These are phyloP conservation scores for Trametes cingulata DNA, from an alignment of 768 basidiomycete genomes.

Conservation along the genomic window DNA sequence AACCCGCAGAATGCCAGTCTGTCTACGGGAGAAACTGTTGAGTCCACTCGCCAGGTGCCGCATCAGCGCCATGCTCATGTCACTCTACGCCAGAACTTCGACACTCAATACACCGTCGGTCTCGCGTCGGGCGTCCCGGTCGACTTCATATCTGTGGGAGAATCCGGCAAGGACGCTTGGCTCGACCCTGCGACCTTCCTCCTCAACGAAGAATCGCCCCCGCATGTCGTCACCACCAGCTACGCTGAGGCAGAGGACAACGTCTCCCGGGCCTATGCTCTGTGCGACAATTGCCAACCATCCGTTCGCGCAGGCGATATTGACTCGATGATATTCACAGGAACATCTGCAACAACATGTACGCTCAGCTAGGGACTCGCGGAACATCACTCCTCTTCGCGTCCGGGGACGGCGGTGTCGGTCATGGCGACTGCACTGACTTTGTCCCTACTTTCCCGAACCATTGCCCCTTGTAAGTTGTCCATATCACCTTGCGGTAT, in stretches of 20 bases:
- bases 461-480: constrained; percentile 36
- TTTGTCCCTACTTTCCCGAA: constrained; percentile 39
- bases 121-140: constrained; percentile 34
- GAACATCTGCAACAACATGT: constrained; percentile 37
- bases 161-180: constrained; percentile 33
- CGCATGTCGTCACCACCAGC: constrained; percentile 36
- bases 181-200: constrained; percentile 33
- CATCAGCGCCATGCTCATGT: too few species aligned
- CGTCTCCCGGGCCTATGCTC: constrained; percentile 22
- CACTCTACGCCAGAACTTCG: constrained; percentile 29
- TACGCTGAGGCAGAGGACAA: constrained; percentile 35
- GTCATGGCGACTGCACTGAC: constrained; percentile 27
- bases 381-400: constrained; percentile 39
- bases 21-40: too few species aligned
- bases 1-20: background rate
- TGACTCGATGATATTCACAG: constrained; percentile 8
- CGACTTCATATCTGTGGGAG: constrained; percentile 35
- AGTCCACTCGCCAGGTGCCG: too few species aligned
- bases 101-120: constrained; percentile 40
- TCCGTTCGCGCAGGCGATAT: background rate
- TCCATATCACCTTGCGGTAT: background rate
- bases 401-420: constrained; percentile 40
- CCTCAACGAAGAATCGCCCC: constrained; percentile 24
- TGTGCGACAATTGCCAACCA: constrained; percentile 19
- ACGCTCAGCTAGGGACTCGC: constrained; percentile 37